These are phyloP conservation scores for Neoconidiobolus thromboides DNA, from an alignment of 371 early-diverging fungal genomes.

Conservation along the genomic window DNA sequence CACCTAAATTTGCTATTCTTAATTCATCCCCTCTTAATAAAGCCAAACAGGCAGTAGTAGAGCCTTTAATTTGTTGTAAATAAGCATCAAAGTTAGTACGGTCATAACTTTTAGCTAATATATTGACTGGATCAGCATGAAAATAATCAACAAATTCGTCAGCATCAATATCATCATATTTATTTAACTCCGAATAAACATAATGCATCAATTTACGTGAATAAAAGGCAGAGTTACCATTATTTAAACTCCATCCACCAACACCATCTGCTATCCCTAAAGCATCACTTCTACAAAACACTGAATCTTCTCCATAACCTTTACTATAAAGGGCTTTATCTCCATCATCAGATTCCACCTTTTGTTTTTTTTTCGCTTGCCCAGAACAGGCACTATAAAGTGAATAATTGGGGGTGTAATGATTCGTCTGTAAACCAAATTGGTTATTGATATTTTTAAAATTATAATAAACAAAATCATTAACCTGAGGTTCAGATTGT, in stretches of 20 bases:
- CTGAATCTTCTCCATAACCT: slow-evolving; percentile 69
- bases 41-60: slow-evolving; percentile 74
- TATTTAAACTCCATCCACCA: slow-evolving; percentile 47
- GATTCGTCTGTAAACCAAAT: too few species aligned
- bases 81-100: slow-evolving; percentile 25
- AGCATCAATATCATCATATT: slow-evolving; percentile 56
- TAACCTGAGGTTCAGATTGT: too few species aligned
- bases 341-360: too few species aligned
- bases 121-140: slow-evolving; percentile 53
- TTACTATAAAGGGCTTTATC: slow-evolving; percentile 14
- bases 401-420: too few species aligned
- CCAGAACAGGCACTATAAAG: too few species aligned
- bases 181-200: slow-evolving; percentile 56
- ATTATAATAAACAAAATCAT: too few species aligned
- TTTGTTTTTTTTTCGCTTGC: too few species aligned
- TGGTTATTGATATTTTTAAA: too few species aligned
- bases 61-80: slow-evolving; percentile 46
- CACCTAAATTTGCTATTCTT: slow-evolving; percentile 83
- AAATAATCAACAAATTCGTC: slow-evolving; percentile 42
- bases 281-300: slow-evolving; percentile 50
- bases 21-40: slow-evolving; percentile 77
- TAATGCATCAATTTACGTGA: slow-evolving; percentile 86
- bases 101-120: slow-evolving; percentile 62
- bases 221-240: slow-evolving; percentile 70
- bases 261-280: slow-evolving; percentile 73